These are phyloP conservation scores for Pestalotiopsis sp. DNA, from an alignment of 2,329 filamentous ascomycete species.

Conservation along the genomic window DNA sequence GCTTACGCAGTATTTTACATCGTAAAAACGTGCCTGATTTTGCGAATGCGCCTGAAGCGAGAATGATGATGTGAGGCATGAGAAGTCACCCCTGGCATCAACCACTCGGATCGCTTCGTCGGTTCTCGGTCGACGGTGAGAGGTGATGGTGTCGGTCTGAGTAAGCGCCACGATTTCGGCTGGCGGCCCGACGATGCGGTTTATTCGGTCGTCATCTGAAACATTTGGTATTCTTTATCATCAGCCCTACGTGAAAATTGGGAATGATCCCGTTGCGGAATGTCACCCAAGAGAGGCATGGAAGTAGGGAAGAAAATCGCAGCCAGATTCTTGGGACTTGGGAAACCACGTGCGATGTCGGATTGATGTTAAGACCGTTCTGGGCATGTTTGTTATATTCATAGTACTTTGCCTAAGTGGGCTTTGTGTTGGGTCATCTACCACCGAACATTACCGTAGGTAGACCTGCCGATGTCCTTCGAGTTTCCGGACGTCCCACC, in stretches of 20 bases:
- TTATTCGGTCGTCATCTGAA: neutral
- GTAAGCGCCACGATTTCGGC: neutral
- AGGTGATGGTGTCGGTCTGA: neutral
- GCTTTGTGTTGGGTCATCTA: neutral
- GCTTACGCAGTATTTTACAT: neutral
- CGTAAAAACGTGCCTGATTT: neutral
- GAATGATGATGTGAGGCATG: neutral
- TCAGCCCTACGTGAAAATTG: neutral
- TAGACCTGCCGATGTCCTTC: neutral
- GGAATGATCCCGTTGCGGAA: neutral
- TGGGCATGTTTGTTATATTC: neutral
- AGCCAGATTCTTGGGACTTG: neutral
- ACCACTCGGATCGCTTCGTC: neutral
- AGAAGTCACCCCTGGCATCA: neutral
- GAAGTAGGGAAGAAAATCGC: neutral
- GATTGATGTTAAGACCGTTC: too few species aligned
- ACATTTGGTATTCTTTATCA: neutral
- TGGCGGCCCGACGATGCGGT: neutral
- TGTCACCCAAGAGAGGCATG: neutral
- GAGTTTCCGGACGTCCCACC: neutral
- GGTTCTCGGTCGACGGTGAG: neutral
- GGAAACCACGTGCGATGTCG: neutral
- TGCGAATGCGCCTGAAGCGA: neutral
- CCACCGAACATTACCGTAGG: neutral
- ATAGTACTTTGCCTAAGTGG: neutral